Evolutionary conservation across 73 alveolate genomes (phyloP).

Genomic region (Paramecium primaurelia): DNA sequence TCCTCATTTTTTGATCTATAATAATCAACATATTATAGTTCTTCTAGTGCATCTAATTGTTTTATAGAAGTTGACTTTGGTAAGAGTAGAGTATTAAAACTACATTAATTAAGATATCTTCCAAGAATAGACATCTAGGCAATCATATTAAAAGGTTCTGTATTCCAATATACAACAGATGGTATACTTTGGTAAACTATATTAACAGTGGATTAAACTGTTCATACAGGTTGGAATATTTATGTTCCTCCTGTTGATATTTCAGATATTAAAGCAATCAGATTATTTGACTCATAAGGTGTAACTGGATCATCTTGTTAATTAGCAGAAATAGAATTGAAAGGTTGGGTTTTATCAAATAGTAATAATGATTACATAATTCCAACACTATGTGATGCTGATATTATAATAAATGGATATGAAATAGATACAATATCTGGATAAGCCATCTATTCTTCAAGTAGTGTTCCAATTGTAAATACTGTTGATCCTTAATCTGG

Average conservation of each 20-base stretch:
- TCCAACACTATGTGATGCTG: neutral
- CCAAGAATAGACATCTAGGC: conserved; percentile 11
- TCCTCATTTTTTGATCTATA: neutral
- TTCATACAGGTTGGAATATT: conserved; percentile 37
- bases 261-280: neutral
- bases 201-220: neutral
- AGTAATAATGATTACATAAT: neutral
- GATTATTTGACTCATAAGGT: conserved; percentile 38
- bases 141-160: neutral
- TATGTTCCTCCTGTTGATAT: neutral
- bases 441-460: neutral
- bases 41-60: neutral
- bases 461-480: neutral
- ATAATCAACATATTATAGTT: neutral
- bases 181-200: neutral
- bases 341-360: conserved; percentile 15
- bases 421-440: neutral
- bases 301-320: conserved; percentile 22
- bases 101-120: neutral
- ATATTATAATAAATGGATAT: neutral
- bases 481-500: neutral
- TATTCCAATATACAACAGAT: neutral
- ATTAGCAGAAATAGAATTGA: conserved; percentile 53
- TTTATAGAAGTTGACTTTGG: neutral
- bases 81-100: neutral